Evolutionary conservation across 768 basidiomycete genomes (phyloP), one percentile per base, ranked within the genome.

Genomic region (Boletus rex-veris): DNA sequence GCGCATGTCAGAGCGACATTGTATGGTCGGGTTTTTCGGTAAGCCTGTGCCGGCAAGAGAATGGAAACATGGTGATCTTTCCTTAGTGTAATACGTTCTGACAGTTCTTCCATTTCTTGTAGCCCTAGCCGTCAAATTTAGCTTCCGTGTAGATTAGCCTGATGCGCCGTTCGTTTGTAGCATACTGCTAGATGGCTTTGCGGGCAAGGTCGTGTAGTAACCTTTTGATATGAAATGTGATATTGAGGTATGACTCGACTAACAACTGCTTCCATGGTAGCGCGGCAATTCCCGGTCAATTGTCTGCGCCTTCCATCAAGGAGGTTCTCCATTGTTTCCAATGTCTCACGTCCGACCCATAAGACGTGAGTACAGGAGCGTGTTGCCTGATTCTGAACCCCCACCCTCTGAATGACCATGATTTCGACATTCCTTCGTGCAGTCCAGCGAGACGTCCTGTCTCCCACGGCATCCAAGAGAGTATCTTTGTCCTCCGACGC

Each of bases 31-130:
- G 9, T 3, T 43, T 37, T 48, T 21, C 33, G 24, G 12, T n/a
- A 44, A n/a, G 8, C 14, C 16, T 19, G 18, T 36, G 15, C 11
- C 5, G 28, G 18, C 54, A 55, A 43, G 57, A 39, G 18, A 58
- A 53, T 2, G 49, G 78, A 79, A 54, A 73, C 70, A 30, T 15
- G 7, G 19, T 47, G 40, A 47, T 28, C 19, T 12, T 3, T 24
- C 15, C 3, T 38, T 12, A 40, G 28, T 37, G 2, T 24, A 4
- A 24, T 4, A 24, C 21, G 21, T 24, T 24, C 1, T n/a, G 2
- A 21, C 11, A 31, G 33, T 10, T 58, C 38, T 45, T 51, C 45
- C 7, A 5, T 36, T 40, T 31, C 51, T 52, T 66, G 64, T 65
- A 65, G 64, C 59, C 51, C 40, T 66, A 66, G 61, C 33, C 9